Evolutionary conservation across 2,329 filamentous ascomycete genomes (phyloP).

Genomic region (Dactylonectria macrodidyma): DNA sequence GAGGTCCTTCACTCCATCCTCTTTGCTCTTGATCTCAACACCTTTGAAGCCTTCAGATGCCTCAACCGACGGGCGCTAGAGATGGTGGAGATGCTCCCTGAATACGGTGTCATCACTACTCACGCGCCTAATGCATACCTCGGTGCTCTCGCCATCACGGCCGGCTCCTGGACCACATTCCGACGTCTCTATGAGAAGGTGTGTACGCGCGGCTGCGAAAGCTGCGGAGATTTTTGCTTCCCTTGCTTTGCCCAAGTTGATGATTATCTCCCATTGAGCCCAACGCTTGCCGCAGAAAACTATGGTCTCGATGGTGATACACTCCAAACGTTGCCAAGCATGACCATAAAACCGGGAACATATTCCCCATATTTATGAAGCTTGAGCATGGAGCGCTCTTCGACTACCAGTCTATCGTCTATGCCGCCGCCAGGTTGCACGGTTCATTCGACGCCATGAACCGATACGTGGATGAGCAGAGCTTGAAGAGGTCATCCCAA

Average conservation of each 20-base stretch:
- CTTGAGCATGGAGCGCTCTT: too few species aligned
- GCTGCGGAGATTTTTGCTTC: slow-evolving; percentile 24
- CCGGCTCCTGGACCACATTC: neutral
- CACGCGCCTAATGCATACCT: neutral
- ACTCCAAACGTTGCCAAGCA: neutral
- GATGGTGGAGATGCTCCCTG: neutral
- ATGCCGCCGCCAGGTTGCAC: too few species aligned
- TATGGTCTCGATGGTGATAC: neutral
- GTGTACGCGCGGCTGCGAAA: neutral
- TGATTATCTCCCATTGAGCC: neutral
- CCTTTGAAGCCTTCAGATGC: neutral
- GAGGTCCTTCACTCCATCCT: neutral
- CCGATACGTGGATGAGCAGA: too few species aligned
- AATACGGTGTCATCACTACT: neutral
- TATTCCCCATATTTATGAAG: neutral
- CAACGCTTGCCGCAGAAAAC: neutral
- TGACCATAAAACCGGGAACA: neutral
- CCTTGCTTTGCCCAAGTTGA: neutral
- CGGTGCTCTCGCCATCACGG: neutral
- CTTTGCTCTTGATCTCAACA: neutral
- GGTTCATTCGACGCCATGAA: neutral
- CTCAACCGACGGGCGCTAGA: neutral
- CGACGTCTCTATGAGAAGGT: neutral
- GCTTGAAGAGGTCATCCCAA: too few species aligned
- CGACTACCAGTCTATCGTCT: too few species aligned